These are phyloP conservation scores for Rhodotorula sp. DNA, from an alignment of 1,284 basidiomycete genomes.

Conservation along the genomic window DNA sequence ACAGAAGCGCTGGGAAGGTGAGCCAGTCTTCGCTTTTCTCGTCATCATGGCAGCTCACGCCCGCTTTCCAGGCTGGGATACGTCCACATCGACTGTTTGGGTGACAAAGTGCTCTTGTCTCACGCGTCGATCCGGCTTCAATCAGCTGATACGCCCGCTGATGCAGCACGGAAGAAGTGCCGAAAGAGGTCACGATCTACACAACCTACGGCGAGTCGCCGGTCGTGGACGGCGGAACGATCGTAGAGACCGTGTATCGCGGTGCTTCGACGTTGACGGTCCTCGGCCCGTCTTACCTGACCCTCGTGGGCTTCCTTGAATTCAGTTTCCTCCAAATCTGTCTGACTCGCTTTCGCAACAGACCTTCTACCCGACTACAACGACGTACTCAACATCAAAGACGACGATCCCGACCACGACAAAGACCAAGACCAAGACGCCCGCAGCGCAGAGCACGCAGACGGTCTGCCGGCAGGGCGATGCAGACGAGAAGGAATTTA, in stretches of 20 bases:
- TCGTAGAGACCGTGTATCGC: constrained; percentile 27
- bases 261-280: constrained; percentile 31
- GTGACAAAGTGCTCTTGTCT: constrained; percentile 15
- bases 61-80: constrained; percentile 23
- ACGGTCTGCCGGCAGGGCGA: constrained; percentile 22
- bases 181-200: constrained; percentile 21
- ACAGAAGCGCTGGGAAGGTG: too few species aligned
- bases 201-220: constrained; percentile 31
- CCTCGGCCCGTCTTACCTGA: constrained; percentile 28
- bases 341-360: not conserved
- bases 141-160: not conserved
- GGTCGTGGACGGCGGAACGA: constrained; percentile 23
- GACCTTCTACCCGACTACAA: constrained; percentile 38
- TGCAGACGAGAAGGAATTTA: constrained; percentile 22
- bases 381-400: constrained; percentile 14
- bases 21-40: not conserved
- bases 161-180: constrained; percentile 28
- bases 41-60: too few species aligned
- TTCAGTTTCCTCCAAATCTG: not conserved
- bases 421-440: constrained; percentile 27
- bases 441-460: not conserved
- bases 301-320: constrained; percentile 2
- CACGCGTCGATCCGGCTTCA: too few species aligned
- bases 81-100: constrained; percentile 24
- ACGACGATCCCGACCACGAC: constrained; percentile 33